phyloP scores from a whole-genome alignment of 768 basidiomycete genomes.

The Termitomyces sp. region DNA sequence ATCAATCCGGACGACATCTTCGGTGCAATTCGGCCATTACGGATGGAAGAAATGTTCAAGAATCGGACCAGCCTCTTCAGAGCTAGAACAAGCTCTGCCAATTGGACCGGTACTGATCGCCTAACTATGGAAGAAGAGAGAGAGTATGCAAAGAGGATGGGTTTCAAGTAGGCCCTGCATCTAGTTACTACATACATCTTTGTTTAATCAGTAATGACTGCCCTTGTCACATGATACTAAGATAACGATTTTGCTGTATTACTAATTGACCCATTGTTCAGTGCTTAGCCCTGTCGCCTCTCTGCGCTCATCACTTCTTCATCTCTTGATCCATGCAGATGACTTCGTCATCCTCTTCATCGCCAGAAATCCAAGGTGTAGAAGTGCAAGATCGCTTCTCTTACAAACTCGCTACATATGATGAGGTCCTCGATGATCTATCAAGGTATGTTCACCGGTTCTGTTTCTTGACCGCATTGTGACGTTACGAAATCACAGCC shows the following conservation, averaged over 20 bases:
- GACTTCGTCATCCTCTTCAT: constrained; percentile 76
- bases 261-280: not conserved
- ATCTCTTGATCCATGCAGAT: constrained; percentile 31
- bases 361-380: constrained; percentile 57
- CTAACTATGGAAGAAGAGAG: constrained; percentile 79
- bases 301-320: constrained; percentile 22
- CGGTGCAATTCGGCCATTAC: constrained; percentile 77
- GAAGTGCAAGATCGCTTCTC: constrained; percentile 38
- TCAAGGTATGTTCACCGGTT: constrained; percentile 56
- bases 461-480: constrained; percentile 2
- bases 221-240: not conserved
- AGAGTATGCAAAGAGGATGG: constrained; percentile 90
- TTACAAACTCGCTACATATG: constrained; percentile 72
- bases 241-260: not conserved
- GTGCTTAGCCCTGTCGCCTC: constrained; percentile 9
- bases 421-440: constrained; percentile 87
- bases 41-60: constrained; percentile 93
- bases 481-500: constrained; percentile 39
- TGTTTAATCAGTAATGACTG: too few species aligned
- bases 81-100: constrained; percentile 88
- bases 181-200: too few species aligned
- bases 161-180: constrained; percentile 48
- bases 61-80: constrained; percentile 75
- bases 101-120: constrained; percentile 92
- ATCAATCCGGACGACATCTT: constrained; percentile 92